phyloP scores from a whole-genome alignment of 108 stramenopile species.

The Epithemia pelagica region DNA sequence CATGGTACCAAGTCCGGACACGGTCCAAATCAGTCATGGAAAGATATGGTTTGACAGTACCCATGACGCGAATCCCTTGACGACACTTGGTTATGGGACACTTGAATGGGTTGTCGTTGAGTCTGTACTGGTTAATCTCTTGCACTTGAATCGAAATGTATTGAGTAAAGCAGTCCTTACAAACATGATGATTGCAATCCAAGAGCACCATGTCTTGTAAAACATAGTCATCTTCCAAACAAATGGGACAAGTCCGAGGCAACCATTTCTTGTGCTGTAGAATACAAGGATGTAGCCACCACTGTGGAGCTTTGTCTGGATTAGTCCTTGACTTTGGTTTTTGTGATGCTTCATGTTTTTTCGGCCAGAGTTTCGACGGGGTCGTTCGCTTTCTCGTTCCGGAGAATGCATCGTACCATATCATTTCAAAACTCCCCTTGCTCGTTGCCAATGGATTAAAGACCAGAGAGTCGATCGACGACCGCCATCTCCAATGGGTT shows the following conservation, averaged over 20 bases:
- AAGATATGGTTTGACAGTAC: slow-evolving; percentile 20
- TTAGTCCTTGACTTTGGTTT: not conserved
- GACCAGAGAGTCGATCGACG: not conserved
- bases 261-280: slow-evolving; percentile 25
- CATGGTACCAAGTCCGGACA: slow-evolving; percentile 25
- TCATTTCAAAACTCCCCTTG: not conserved
- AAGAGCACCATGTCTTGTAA: slow-evolving; percentile 15
- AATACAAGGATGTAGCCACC: slow-evolving; percentile 1
- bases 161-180: slow-evolving; percentile 25
- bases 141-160: slow-evolving; percentile 23
- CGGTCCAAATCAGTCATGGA: slow-evolving; percentile 9
- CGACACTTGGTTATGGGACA: slow-evolving; percentile 33
- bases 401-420: not conserved
- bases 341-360: not conserved
- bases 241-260: slow-evolving; percentile 31
- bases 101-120: slow-evolving; percentile 32
- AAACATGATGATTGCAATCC: slow-evolving; percentile 28
- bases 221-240: slow-evolving; percentile 20
- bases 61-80: slow-evolving; percentile 19
- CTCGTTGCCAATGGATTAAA: not conserved
- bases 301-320: not conserved
- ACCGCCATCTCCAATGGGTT: not conserved
- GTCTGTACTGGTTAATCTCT: slow-evolving; percentile 11
- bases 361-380: not conserved
- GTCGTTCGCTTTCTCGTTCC: not conserved